Evolutionary conservation across 768 basidiomycete genomes (phyloP).

Genomic region (Lentinula sp.): DNA sequence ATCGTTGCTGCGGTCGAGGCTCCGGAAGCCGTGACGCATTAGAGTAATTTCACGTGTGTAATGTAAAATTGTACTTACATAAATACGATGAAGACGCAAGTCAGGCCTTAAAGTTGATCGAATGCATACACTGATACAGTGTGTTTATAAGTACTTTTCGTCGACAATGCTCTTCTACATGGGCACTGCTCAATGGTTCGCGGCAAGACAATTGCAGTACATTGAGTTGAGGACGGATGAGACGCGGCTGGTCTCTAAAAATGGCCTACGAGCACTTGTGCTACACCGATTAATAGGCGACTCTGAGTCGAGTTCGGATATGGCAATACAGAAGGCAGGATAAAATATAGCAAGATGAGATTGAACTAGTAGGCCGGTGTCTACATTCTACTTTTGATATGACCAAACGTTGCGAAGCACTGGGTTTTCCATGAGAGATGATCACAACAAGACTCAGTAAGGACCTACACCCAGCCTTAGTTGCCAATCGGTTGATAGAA

Average conservation of each 20-base stretch:
- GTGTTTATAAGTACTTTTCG: no score
- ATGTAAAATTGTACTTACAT: no score
- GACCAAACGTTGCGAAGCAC: slow-evolving; percentile 97
- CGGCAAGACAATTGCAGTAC: no score
- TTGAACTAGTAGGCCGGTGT: background rate
- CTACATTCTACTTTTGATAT: slow-evolving; percentile 73
- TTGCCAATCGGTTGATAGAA: slow-evolving; percentile 92
- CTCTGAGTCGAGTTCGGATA: background rate
- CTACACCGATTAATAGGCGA: background rate
- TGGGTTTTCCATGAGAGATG: slow-evolving; percentile 24
- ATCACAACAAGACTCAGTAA: background rate
- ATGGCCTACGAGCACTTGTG: no score
- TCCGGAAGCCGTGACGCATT: background rate
- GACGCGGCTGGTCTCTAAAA: no score
- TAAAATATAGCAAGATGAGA: background rate
- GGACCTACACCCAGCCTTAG: slow-evolving; percentile 86
- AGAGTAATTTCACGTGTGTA: slow-evolving; percentile 3
- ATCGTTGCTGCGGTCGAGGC: slow-evolving; percentile 1
- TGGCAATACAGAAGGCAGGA: background rate
- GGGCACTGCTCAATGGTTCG: no score
- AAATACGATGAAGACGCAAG: no score
- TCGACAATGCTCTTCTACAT: no score
- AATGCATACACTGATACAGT: no score
- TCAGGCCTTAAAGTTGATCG: no score
- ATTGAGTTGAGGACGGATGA: no score